Base-by-base conservation (phyloP, 192 early-diverging fungal species). In the Coemansia sp. region DNA sequence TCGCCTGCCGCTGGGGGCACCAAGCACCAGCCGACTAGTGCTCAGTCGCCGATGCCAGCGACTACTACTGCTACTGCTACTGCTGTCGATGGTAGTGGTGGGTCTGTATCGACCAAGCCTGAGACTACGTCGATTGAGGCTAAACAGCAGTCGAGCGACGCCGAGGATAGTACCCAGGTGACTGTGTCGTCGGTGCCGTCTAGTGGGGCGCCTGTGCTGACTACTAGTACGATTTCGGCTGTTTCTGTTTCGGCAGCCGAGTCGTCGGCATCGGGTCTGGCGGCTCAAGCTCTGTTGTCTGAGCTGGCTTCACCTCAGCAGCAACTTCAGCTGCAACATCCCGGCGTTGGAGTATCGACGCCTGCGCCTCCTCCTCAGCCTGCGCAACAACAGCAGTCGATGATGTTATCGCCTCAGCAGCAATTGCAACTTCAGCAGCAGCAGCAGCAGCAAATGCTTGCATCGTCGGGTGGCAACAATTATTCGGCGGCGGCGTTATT, bases 401-500 rank as follows among this genome's bases (percentile, higher is more conserved):
- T 62, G 43, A 10, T 64, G 10, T n/a, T 71, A 24, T 59, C 70
- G n/a, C 70, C 61, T 29, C 63, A 36, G 42, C 72, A 15, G 55
- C 75, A 20, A 34, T 66, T 55, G 8, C 66, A 31, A 43, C 70
- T 10, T 42, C 57, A 22, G 44, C 43, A 65, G 29, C 66, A 31
- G 52, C 70, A 16, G 55, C 59, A 22, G 27, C 43, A 65, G 40
- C 63, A 34, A 27, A n/a, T n/a, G 52, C 51, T 24, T 16, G 49
- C 47, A 1, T 33, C 60, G 6, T 63, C 72, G 33, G 57, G 60
- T 22, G 68, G 57, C 29, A 27, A 43, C 34, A 29, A 60, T 0
- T 24, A 7, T 36, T 36, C 34, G 34, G 34, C 73, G 5, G 59
- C 79, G 13, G 68, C 74, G 31, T 74, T 74, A 67, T 65, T 76